Conservation (phyloP, 176 grass and related monocot genomes). For the Sorghum bicolor region DNA sequence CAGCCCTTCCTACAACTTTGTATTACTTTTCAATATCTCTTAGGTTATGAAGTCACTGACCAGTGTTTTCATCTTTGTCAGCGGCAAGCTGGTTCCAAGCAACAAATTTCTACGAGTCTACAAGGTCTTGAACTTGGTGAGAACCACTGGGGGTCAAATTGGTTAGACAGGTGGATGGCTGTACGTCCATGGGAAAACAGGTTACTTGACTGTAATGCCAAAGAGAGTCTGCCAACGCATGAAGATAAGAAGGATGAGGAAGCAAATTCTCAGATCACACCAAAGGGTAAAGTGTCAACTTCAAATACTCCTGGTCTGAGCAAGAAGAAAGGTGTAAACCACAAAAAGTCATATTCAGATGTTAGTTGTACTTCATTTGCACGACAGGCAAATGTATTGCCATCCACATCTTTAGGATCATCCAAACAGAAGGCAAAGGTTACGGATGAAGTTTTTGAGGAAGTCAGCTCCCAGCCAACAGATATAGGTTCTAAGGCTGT, state of each 20-base stretch:
- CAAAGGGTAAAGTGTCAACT: slow-evolving; percentile 40
- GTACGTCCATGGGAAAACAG: slow-evolving; percentile 96
- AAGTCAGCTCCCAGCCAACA: slow-evolving; percentile 58
- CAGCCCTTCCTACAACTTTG: neutral
- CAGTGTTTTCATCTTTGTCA: slow-evolving; percentile 38
- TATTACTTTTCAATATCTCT: neutral
- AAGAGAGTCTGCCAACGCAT: slow-evolving; percentile 44
- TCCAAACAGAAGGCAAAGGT: slow-evolving; percentile 48
- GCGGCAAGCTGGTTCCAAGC: slow-evolving; percentile 89
- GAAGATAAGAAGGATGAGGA: slow-evolving; percentile 52
- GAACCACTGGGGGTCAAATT: slow-evolving; percentile 92
- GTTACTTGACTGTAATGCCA: slow-evolving; percentile 66
- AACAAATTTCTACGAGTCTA: slow-evolving; percentile 39
- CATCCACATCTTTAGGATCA: slow-evolving; percentile 53
- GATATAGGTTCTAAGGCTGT: slow-evolving; percentile 36
- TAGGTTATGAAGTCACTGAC: slow-evolving; percentile 10
- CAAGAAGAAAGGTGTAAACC: slow-evolving; percentile 46
- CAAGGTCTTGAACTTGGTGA: slow-evolving; percentile 56
- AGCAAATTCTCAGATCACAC: slow-evolving; percentile 44
- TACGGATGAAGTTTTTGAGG: slow-evolving; percentile 55
- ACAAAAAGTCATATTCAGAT: slow-evolving; percentile 66
- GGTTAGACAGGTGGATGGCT: slow-evolving; percentile 98
- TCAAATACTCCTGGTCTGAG: slow-evolving; percentile 34
- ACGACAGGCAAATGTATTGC: slow-evolving; percentile 31
- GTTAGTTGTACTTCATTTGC: slow-evolving; percentile 57